Evolutionary conservation across 1,284 basidiomycete genomes (phyloP), one percentile per base, ranked within the genome.

Genomic region (Pholiota adiposa): DNA sequence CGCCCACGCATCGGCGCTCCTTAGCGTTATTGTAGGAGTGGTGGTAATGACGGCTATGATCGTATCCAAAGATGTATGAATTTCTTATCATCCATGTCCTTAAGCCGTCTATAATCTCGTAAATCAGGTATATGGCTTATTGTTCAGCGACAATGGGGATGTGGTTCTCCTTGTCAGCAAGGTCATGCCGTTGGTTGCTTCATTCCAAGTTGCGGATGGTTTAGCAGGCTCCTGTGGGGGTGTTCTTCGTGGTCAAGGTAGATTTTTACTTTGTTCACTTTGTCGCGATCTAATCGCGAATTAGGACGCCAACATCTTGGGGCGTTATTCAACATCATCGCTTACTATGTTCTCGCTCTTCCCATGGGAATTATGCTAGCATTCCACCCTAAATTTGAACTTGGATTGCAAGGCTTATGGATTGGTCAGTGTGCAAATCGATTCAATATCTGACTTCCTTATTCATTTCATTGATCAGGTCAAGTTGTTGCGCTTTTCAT

Each of bases 141-240:
- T 92, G 9, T 92, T 89, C 73, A 90, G 86, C 64, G 81, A 89
- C 54, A 88, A 92, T 61, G 68, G 73, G 14, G 77, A 80, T 2
- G 88, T 91, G 9, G 85, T 85, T 4, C 63, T 60, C 5, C 79
- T 91, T 19, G 90, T 93, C 29, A 84, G 84, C 56, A 75, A 81
- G 54, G 87, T 93, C 12, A 89, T 93, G 83, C 91, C 91, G 0
- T 80, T 91, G 16, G 89, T 93, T 0, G 90, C 91, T 2, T 89
- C 89, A 0, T 93, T 93, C 71, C 90, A 93, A 73, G 86, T 87
- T 14, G 88, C 88, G 2, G 89, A 92, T 65, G 90, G 89, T 3
- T 73, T 91, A 4, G 90, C 88, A 7, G 87, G 87, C 21, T 86
- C 88, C 1, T 90, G 89, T 61, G 88, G 89, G 25, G 89, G 89